Percentiles rank a stretch among this genome's conserved stretches.
Evolutionary conservation across 495 filamentous ascomycete genomes (phyloP).

Genomic region (Podospora anserina): DNA sequence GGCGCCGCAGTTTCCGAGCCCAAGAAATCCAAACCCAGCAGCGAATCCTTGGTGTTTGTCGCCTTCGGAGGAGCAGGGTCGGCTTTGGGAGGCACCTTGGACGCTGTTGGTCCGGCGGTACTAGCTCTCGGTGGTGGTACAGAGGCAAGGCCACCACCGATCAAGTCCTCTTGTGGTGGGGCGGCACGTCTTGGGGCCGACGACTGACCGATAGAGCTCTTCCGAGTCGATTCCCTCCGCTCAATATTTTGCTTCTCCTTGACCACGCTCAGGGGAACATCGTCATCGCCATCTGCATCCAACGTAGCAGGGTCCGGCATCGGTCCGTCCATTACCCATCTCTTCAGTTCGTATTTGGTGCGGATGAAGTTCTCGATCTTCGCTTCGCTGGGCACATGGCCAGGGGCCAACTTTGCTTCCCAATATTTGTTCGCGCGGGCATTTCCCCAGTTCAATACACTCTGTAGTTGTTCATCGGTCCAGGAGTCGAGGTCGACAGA

Average conservation of each 20-base stretch:
- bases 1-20: conserved; percentile 64
- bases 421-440: conserved; percentile 95
- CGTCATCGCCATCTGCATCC: conserved; percentile 78
- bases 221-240: conserved; percentile 45
- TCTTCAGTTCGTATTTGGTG: conserved; percentile 96
- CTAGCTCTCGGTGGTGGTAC: conserved; percentile 44
- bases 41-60: conserved; percentile 69
- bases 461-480: conserved; percentile 96
- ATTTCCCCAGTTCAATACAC: conserved; percentile 92
- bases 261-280: conserved; percentile 60
- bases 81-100: conserved; percentile 63
- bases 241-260: conserved; percentile 57
- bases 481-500: conserved; percentile 96
- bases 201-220: conserved; percentile 39
- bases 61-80: conserved; percentile 57
- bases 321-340: conserved; percentile 96
- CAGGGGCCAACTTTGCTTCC: conserved; percentile 89
- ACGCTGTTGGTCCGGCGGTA: conserved; percentile 63
- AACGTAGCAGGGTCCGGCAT: conserved; percentile 90
- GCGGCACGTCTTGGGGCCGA: conserved; percentile 28
- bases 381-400: conserved; percentile 92
- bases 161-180: conserved; percentile 47
- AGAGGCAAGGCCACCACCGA: conserved; percentile 42
- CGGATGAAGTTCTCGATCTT: conserved; percentile 99
- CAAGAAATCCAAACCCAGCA: conserved; percentile 91